A percentile compares a stretch with the other conserved stretches of the same genome.
Evolutionary conservation across 371 early-diverging fungal species (phyloP).

Genomic region (Lichtheimia corymbifera): DNA sequence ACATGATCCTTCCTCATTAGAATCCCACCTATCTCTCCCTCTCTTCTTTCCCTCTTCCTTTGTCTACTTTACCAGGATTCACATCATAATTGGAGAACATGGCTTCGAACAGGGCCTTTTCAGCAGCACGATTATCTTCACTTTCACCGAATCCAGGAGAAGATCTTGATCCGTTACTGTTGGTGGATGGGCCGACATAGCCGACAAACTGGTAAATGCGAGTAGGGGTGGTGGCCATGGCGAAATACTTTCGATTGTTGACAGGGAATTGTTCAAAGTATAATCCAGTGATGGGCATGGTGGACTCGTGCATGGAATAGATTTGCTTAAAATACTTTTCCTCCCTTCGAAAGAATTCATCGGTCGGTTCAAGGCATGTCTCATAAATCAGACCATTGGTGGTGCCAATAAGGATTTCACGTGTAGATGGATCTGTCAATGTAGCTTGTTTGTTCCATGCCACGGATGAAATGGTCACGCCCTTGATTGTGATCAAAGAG

Average conservation of each 20-base stretch:
- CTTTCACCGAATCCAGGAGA: constrained; percentile 23
- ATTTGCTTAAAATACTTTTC: constrained; percentile 78
- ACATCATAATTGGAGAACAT: constrained; percentile 65
- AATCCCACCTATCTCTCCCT: not conserved
- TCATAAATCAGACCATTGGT: constrained; percentile 84
- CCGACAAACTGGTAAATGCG: constrained; percentile 89
- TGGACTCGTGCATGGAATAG: constrained; percentile 55
- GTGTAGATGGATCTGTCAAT: constrained; percentile 64
- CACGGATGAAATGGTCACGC: constrained; percentile 77
- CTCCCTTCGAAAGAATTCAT: constrained; percentile 81
- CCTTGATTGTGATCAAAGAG: constrained; percentile 41
- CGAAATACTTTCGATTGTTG: constrained; percentile 69
- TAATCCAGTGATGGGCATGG: constrained; percentile 78
- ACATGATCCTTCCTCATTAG: not conserved
- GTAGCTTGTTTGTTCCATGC: constrained; percentile 83
- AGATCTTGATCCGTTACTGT: constrained; percentile 20
- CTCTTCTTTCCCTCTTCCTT: not conserved
- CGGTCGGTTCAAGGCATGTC: constrained; percentile 79
- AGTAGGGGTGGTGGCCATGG: constrained; percentile 77
- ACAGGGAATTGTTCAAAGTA: constrained; percentile 79
- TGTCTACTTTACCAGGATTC: constrained; percentile 44
- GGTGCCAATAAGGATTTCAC: constrained; percentile 82
- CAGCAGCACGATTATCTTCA: constrained; percentile 26
- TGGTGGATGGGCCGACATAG: constrained; percentile 32
- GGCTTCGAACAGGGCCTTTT: constrained; percentile 59